phyloP scores from a whole-genome alignment of 2,329 filamentous ascomycete species.

The Sclerotinia minor region DNA sequence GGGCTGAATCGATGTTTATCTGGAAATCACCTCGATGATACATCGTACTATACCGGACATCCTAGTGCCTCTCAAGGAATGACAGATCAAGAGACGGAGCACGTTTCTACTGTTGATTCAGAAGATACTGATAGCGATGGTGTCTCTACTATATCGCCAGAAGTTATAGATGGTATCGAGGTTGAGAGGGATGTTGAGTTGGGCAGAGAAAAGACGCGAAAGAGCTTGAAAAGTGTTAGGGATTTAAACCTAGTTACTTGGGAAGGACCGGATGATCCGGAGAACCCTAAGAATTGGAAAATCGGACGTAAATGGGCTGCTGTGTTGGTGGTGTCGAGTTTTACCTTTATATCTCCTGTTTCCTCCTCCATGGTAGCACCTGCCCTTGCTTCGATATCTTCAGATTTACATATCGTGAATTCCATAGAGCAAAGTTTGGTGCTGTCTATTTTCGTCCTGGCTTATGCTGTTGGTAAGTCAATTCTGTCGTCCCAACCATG shows the following conservation, averaged over 20 bases:
- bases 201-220: constrained; percentile 27
- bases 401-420: constrained; percentile 53
- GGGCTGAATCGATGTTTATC: constrained; percentile 30
- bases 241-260: constrained; percentile 38
- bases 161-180: constrained; percentile 35
- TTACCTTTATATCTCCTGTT: constrained; percentile 53
- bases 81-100: background rate
- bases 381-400: constrained; percentile 51
- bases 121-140: constrained; percentile 24
- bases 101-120: background rate
- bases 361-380: constrained; percentile 57
- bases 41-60: constrained; percentile 24
- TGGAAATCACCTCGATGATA: constrained; percentile 34
- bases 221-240: constrained; percentile 30
- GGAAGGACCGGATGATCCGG: constrained; percentile 35
- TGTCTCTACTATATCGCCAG: constrained; percentile 29
- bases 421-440: constrained; percentile 49
- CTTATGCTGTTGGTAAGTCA: constrained; percentile 39
- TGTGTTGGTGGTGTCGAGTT: constrained; percentile 47
- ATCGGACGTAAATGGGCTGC: constrained; percentile 49
- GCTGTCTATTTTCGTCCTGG: constrained; percentile 49
- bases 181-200: constrained; percentile 37
- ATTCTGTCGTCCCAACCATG: background rate
- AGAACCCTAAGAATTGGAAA: constrained; percentile 39
- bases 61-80: background rate